phyloP scores from a whole-genome alignment of 371 early-diverging fungal species.

The Mucor racemosus region DNA sequence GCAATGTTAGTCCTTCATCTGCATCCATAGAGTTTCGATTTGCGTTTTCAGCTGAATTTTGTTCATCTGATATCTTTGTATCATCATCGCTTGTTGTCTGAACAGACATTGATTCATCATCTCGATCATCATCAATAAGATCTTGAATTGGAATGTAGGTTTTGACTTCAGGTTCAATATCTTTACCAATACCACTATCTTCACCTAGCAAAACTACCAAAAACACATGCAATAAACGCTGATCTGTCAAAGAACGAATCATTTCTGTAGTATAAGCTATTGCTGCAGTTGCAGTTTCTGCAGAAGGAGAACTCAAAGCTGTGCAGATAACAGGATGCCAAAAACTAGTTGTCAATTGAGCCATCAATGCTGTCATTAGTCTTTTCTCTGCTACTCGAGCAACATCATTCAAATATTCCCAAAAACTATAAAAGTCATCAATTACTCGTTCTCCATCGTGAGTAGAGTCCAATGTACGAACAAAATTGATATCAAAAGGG shows the following conservation, averaged over 20 bases:
- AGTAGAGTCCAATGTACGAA: conserved; percentile 37
- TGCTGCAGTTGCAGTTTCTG: conserved; percentile 48
- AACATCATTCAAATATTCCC: conserved; percentile 57
- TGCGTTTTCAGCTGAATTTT: background rate
- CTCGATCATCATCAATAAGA: conserved; percentile 43
- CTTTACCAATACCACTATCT: conserved; percentile 57
- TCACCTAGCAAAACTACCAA: conserved; percentile 52
- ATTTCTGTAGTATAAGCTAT: conserved; percentile 57
- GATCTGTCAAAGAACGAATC: conserved; percentile 56
- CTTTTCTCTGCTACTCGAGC: conserved; percentile 54
- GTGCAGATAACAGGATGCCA: conserved; percentile 60
- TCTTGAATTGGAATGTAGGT: conserved; percentile 28
- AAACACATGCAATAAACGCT: conserved; percentile 51
- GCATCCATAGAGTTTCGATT: conserved; percentile 2
- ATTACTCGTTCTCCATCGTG: conserved; percentile 42
- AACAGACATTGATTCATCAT: conserved; percentile 24
- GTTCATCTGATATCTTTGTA: background rate
- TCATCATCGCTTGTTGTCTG: conserved; percentile 25
- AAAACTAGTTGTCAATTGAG: conserved; percentile 51
- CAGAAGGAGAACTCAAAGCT: conserved; percentile 47
- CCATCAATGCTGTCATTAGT: conserved; percentile 52
- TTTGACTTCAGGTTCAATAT: conserved; percentile 50
- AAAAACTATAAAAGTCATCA: conserved; percentile 56
- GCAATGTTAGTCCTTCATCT: conserved; percentile 41
- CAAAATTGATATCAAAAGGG: conserved; percentile 52